These are phyloP conservation scores for Bipolaris zeicola DNA, from an alignment of 2,329 filamentous ascomycete genomes.

Conservation along the genomic window DNA sequence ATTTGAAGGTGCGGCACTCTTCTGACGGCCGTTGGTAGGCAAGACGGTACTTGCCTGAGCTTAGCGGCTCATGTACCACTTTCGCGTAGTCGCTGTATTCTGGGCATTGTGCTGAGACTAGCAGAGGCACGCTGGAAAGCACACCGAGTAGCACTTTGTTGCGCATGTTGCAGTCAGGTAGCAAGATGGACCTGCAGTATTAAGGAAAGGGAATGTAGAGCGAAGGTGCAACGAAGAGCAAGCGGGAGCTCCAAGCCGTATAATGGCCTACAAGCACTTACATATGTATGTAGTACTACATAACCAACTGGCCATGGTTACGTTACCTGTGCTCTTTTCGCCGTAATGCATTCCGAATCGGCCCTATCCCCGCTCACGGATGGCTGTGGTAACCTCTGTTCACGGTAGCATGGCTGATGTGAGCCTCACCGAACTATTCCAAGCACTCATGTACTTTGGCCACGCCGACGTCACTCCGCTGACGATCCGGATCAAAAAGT, in stretches of 20 bases:
- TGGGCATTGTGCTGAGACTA: slow-evolving; percentile 47
- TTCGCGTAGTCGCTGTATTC: slow-evolving; percentile 53
- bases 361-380: slow-evolving; percentile 40
- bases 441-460: slow-evolving; percentile 7
- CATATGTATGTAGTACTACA: no score
- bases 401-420: slow-evolving; percentile 28
- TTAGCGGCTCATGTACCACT: slow-evolving; percentile 51
- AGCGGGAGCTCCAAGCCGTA: slow-evolving; percentile 1
- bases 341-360: slow-evolving; percentile 26
- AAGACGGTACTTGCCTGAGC: slow-evolving; percentile 52
- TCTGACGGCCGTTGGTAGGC: slow-evolving; percentile 53
- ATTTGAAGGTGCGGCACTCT: slow-evolving; percentile 56
- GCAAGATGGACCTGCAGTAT: not conserved
- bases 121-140: slow-evolving; percentile 25
- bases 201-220: not conserved
- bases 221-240: not conserved
- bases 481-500: slow-evolving; percentile 4
- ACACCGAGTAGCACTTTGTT: slow-evolving; percentile 19
- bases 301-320: slow-evolving; percentile 5
- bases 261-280: not conserved
- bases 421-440: slow-evolving; percentile 28
- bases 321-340: slow-evolving; percentile 12
- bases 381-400: slow-evolving; percentile 23
- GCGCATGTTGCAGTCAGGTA: slow-evolving; percentile 33
- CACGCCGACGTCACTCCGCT: slow-evolving; percentile 31